phyloP scores from a whole-genome alignment of 192 early-diverging fungal genomes.

The Linnemannia schmuckeri region DNA sequence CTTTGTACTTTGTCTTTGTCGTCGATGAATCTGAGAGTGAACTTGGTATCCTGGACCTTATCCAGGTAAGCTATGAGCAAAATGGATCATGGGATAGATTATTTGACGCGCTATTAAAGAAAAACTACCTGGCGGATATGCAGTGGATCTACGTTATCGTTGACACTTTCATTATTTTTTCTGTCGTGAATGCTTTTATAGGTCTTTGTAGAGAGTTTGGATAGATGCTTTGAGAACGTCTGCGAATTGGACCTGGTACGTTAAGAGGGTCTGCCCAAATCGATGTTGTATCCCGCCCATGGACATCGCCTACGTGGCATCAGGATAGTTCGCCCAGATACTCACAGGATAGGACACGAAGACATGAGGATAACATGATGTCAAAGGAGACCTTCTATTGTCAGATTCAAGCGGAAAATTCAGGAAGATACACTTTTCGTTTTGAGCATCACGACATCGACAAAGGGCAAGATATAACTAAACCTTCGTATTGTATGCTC shows the following conservation, averaged over 20 bases:
- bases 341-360: neutral
- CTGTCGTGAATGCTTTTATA: constrained; percentile 23
- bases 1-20: constrained; percentile 98
- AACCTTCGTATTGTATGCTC: neutral
- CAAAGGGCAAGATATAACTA: neutral
- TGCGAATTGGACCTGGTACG: constrained; percentile 95
- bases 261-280: neutral
- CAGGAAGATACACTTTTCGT: too few relatives aligned
- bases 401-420: too few relatives aligned
- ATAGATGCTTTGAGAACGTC: constrained; percentile 94
- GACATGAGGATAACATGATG: neutral
- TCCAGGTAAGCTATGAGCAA: constrained; percentile 72
- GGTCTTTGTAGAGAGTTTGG: constrained; percentile 97
- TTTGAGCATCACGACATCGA: too few relatives aligned
- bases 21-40: constrained; percentile 97
- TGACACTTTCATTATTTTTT: neutral
- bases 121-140: neutral
- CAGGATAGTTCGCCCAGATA: neutral
- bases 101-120: neutral
- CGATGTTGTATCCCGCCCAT: neutral
- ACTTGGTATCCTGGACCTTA: constrained; percentile 95
- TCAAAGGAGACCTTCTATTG: neutral
- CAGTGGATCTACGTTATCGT: neutral
- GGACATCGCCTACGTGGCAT: neutral
- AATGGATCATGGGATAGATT: too few relatives aligned